Evolutionary conservation across 2,329 filamentous ascomycete species (phyloP).

Genomic region (Talaromyces sp.): DNA sequence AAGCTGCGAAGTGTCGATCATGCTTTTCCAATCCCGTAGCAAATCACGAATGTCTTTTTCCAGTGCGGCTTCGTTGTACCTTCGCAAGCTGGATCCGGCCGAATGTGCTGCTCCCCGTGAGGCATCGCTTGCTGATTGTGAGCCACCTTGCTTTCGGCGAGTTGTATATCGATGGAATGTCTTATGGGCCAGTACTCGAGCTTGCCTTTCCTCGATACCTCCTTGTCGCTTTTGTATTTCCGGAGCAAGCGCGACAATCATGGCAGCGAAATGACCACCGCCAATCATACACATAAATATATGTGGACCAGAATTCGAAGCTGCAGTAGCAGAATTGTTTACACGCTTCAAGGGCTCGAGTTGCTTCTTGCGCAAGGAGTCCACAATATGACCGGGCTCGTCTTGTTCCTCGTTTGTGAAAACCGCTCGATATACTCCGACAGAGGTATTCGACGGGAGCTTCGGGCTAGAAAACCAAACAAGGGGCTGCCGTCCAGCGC

Average conservation of each 20-base stretch:
- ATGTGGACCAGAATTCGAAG: conserved; percentile 58
- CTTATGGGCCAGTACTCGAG: conserved; percentile 87
- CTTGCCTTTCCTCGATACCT: conserved; percentile 73
- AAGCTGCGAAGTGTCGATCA: conserved; percentile 78
- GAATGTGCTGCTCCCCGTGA: conserved; percentile 93
- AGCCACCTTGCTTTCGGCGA: conserved; percentile 88
- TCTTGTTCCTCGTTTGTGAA: conserved; percentile 68
- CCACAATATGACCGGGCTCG: conserved; percentile 55
- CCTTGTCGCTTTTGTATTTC: conserved; percentile 64
- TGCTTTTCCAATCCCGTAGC: conserved; percentile 73
- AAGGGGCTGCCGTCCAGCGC: conserved; percentile 64
- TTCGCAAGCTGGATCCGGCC: conserved; percentile 78
- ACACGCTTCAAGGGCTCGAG: conserved; percentile 50
- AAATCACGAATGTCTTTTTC: conserved; percentile 81
- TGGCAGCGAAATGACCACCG: conserved; percentile 93
- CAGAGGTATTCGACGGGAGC: conserved; percentile 69
- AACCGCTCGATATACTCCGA: conserved; percentile 80
- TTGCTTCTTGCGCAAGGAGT: conserved; percentile 71
- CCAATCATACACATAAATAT: conserved; percentile 98
- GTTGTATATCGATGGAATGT: conserved; percentile 98
- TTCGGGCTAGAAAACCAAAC: conserved; percentile 78
- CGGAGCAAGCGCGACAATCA: conserved; percentile 85
- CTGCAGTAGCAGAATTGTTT: conserved; percentile 28
- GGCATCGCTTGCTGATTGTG: conserved; percentile 88
- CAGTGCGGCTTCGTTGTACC: conserved; percentile 90